Evolutionary conservation across 495 filamentous ascomycete species (phyloP), one percentile per base, ranked within the genome.

Genomic region (Lasiosphaeria hispida): DNA sequence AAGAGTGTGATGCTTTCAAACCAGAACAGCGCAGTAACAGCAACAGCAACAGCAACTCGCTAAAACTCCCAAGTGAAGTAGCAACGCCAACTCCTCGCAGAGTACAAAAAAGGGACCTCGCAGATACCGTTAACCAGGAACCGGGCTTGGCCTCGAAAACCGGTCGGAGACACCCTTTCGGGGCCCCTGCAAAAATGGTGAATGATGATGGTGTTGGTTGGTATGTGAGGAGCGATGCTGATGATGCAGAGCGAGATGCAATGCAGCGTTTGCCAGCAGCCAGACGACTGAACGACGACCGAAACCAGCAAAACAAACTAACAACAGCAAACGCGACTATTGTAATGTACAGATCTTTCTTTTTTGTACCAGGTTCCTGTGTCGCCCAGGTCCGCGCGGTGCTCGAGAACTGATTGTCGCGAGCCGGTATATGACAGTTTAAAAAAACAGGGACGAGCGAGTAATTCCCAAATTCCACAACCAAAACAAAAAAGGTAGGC

Each of bases 371-470:
- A 68, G 66, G 68, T 66, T 62, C 61, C 67, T 68, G 67, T 71
- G 58, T 66, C 57, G 65, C 69, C 66, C 68, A 65, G 66, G 69
- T 62, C 53, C 53, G 35, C 49, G 61, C 63, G 60, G 62, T 62
- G 59, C 61, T 64, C 58, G 66, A 63, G 39, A 63, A 55, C 57
- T 63, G 58, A 59, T 53, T 51, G 59, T 65, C 68, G 68, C 66
- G 69, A 73, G 70, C 72, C 74, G 69, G 74, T 75, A 74, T 78
- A 78, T 77, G 73, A 73, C 71, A 72, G 56, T 23, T 61, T 61
- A 65, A 65, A 71, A 68, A 67, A 65, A 65, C 61, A 30, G 23
- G 60, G 67, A 71, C 61, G 55, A 72, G 65, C 66, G 51, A 64
- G 47, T 52, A 67, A 48, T 53, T 55, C 62, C 62, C 41, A 53